Evolutionary conservation across 352 stramenopile species (phyloP), one percentile per base, ranked within the genome.

Genomic region (Blastocystis sp.): DNA sequence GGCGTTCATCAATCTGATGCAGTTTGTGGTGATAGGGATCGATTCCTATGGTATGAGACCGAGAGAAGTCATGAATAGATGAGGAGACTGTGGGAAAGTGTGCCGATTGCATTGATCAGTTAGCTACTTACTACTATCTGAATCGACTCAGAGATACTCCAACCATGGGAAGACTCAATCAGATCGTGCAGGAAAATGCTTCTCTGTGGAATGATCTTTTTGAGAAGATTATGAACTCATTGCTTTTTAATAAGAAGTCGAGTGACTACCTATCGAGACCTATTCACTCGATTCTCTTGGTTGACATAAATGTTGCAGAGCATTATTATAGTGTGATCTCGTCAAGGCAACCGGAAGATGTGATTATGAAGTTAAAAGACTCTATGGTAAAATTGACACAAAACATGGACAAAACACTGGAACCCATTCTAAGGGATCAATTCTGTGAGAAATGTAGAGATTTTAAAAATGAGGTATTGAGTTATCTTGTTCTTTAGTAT

Each of bases 71-170:
- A 88, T 54, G 11, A n/a, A 6, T 77, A 88, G 77, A 88, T 43
- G 41, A 43, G 34, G 77, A 88, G 6, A 88, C 66, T 2, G 56
- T 88, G 45, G 77, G 37, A 29, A 88, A 76, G 29, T 79, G 77
- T 54, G 66, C 62, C 18, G 66, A 79, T 39, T 88, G 77, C 66
- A 79, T 88, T 47, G 77, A 88, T 50, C 61, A 69, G 20, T 29
- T 88, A 11, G 77, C 77, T 1, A 88, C 77, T 3, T 88, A 88
- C 59, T 79, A 66, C n/a, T 88, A 88, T 77, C 43, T 88, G 62
- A 88, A 88, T 29, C 77, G 50, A 13, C 43, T 34, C 2, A 50
- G 73, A 23, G 54, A 63, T 2, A 68, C 41, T 9, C 45, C 73
- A 39, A 84, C 73, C 15, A 68, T 84, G 11, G n/a, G 3, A 15